Conservation (phyloP, 805 yeast genomes). For the Lachancea thermotolerans region DNA sequence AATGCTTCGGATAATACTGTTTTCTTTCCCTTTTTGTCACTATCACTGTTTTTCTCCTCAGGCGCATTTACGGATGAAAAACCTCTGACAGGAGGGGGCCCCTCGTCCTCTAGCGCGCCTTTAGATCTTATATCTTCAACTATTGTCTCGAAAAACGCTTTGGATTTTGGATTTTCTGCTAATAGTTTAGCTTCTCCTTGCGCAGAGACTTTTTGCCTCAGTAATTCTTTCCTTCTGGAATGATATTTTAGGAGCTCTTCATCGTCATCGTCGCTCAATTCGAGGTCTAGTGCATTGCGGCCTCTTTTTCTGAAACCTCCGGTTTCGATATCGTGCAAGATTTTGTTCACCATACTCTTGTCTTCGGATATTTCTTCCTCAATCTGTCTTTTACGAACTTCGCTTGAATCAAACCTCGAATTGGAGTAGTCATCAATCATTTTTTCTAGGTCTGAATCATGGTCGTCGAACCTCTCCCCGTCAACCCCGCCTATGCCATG, state of each 20-base stretch:
- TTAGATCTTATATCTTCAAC: slow-evolving; percentile 36
- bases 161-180: slow-evolving; percentile 48
- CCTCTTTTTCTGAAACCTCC: slow-evolving; percentile 62
- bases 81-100: neutral
- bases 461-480: slow-evolving; percentile 43
- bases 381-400: slow-evolving; percentile 49
- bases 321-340: slow-evolving; percentile 63
- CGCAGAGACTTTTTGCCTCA: slow-evolving; percentile 43
- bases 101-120: neutral
- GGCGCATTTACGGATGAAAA: neutral
- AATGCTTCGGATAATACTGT: slow-evolving; percentile 45
- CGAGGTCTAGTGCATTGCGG: slow-evolving; percentile 49
- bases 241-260: slow-evolving; percentile 36
- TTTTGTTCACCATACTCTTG: slow-evolving; percentile 54
- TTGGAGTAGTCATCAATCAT: slow-evolving; percentile 70
- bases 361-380: slow-evolving; percentile 58
- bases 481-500: slow-evolving; percentile 72
- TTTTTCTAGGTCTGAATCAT: slow-evolving; percentile 68
- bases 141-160: slow-evolving; percentile 62
- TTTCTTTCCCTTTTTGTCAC: slow-evolving; percentile 14
- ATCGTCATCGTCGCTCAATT: slow-evolving; percentile 71
- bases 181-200: slow-evolving; percentile 39
- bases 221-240: slow-evolving; percentile 41
- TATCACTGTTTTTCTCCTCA: slow-evolving; percentile 18
- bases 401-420: slow-evolving; percentile 34